Conservation (phyloP, 768 basidiomycete species). For the Pisolithus microcarpus region DNA sequence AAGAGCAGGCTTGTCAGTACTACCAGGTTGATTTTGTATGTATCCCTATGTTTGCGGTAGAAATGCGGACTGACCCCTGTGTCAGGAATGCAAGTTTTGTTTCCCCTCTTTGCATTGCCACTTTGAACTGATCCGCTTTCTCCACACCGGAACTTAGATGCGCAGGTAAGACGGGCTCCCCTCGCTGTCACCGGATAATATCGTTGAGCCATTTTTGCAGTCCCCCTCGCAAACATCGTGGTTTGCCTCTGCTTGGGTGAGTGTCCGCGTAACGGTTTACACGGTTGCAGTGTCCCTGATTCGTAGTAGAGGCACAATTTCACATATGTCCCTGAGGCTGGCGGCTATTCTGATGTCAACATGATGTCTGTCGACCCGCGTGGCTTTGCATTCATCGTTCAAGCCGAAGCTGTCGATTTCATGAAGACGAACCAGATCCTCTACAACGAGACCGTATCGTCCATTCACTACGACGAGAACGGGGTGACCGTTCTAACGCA, state of each 20-base stretch:
- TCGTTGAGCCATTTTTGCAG: conserved; percentile 34
- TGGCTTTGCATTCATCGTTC: conserved; percentile 52
- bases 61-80: conserved; percentile 4
- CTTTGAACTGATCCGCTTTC: conserved; percentile 1
- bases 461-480: conserved; percentile 37
- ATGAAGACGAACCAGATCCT: conserved; percentile 38
- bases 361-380: conserved; percentile 52
- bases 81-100: conserved; percentile 23
- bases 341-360: conserved; percentile 55
- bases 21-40: conserved; percentile 38
- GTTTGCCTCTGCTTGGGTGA: conserved; percentile 59
- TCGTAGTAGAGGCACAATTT: conserved; percentile 50
- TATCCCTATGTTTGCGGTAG: too few relatives aligned
- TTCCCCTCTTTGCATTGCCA: background rate
- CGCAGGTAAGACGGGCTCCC: conserved; percentile 16
- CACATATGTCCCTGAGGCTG: conserved; percentile 43
- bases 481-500: conserved; percentile 43
- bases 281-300: background rate
- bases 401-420: conserved; percentile 51
- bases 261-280: background rate
- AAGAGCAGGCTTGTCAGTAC: conserved; percentile 52
- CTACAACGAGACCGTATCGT: conserved; percentile 44
- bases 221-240: conserved; percentile 58
- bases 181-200: background rate
- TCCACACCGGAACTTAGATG: conserved; percentile 9